Percentiles rank a stretch among this genome's conserved stretches.
Evolutionary conservation across 2,329 filamentous ascomycete genomes (phyloP).

Genomic region (Colletotrichum karsti): DNA sequence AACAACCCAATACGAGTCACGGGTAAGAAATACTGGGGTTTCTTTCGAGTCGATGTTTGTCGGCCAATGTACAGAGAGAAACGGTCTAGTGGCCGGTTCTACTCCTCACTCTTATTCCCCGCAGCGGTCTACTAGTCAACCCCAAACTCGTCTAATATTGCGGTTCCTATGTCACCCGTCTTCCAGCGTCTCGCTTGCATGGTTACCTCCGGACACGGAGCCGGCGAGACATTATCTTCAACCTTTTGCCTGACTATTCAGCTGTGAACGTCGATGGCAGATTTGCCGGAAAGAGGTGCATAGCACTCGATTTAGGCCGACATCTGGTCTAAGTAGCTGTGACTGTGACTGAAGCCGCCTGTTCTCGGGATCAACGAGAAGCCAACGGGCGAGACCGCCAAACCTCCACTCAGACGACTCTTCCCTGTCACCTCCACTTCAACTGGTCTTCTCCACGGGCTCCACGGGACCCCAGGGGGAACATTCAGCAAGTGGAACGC

Average conservation of each 20-base stretch:
- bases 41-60: background rate
- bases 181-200: background rate
- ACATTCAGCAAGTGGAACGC: conserved; percentile 13
- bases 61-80: background rate
- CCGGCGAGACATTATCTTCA: background rate
- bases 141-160: conserved; percentile 15
- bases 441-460: conserved; percentile 13
- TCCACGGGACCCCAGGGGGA: conserved; percentile 22
- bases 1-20: background rate
- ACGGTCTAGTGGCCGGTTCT: background rate
- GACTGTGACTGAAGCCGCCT: background rate
- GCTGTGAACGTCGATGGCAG: background rate
- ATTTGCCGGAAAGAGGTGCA: background rate
- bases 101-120: conserved; percentile 8
- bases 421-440: conserved; percentile 17
- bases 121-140: conserved; percentile 14
- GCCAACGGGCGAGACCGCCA: conserved; percentile 14
- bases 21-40: background rate
- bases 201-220: conserved; percentile 1
- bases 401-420: conserved; percentile 10
- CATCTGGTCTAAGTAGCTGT: no score
- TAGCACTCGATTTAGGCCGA: no score
- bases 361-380: background rate
- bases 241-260: background rate
- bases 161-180: conserved; percentile 11